Base-by-base conservation (phyloP, 352 stramenopile species). In the Globisporangium cederbergense region DNA sequence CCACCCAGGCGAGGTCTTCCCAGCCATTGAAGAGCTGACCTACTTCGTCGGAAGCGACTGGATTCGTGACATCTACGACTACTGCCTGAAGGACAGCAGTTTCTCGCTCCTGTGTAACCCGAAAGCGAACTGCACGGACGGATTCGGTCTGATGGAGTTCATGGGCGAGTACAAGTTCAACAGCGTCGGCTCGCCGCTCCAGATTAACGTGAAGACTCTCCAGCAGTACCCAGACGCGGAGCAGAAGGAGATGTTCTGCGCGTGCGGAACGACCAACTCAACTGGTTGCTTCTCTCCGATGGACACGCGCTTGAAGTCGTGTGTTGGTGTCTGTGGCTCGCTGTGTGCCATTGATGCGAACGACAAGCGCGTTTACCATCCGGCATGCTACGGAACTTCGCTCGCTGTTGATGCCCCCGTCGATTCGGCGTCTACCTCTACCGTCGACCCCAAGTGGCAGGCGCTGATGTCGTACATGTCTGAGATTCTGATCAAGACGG, bases 21-120 rank as follows among this genome's bases (percentile, higher is more conserved):
- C 80, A 11, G 76, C 78, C 10, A 70, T 86, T 16, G 77, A 88
- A 65, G 73, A 86, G 25, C 64, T 65, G 54, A 88, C 76, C 36
- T 89, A 84, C 64, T 86, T 82, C 59, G 80, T 88, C 16, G 77
- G 80, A 36, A 75, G 73, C 32, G 78, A 89, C 68, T 85, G 71
- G 76, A 73, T 86, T 30, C 80, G 80, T 10, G 80, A 89, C 59
- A 71, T 89, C 11, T 89, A 89, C 56, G 78, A 88, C 60, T 88
- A 76, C 53, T 87, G 75, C 30, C 65, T 84, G 56, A 78, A 73
- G 46, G 80, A 89, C 69, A 78, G 64, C 49, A 80, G 71, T 40
- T 89, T 83, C 58, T 81, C 76, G 36, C 42, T 86, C 16, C 50
- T 89, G 63, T 89, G 80, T 54, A 82, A 81, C 62, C 74, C 76